Evolutionary conservation across 139 green algal species (phyloP).

Genomic region (Protoeuglena noctilucae): DNA sequence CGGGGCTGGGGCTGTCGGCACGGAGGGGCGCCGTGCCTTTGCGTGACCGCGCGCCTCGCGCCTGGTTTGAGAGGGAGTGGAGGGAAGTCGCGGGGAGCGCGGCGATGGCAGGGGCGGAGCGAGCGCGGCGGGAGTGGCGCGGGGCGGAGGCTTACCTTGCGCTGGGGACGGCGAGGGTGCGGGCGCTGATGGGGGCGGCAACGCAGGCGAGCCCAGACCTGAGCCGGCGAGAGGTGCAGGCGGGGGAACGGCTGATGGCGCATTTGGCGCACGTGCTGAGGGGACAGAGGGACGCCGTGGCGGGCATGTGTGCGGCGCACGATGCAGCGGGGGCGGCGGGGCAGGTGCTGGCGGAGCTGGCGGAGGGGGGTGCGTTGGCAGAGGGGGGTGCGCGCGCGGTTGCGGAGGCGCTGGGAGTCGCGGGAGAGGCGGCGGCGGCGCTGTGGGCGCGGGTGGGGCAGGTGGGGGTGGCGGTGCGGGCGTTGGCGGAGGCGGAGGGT

Average conservation of each 20-base stretch:
- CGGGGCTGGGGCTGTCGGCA: constrained; percentile 37
- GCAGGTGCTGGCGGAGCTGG: neutral
- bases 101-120: neutral
- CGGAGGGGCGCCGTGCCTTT: constrained; percentile 38
- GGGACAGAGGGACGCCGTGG: constrained; percentile 35
- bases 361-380: neutral
- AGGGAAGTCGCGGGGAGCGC: neutral
- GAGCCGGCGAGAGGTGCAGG: constrained; percentile 38
- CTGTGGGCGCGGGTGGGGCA: constrained; percentile 1
- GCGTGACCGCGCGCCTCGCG: constrained; percentile 7
- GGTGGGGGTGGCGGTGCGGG: neutral
- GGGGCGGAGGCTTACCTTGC: constrained; percentile 71
- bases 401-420: neutral
- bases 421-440: neutral
- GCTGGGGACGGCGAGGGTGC: constrained; percentile 52
- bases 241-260: constrained; percentile 30
- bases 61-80: neutral
- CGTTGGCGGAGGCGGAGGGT: constrained; percentile 5
- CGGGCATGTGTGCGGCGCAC: neutral
- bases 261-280: constrained; percentile 57
- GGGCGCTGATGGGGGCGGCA: constrained; percentile 49
- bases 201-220: constrained; percentile 56
- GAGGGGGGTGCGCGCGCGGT: no score
- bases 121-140: constrained; percentile 17
- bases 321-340: neutral